phyloP scores from a whole-genome alignment of 202 grass and related monocot species.

The Cymbopogon flexuosus region DNA sequence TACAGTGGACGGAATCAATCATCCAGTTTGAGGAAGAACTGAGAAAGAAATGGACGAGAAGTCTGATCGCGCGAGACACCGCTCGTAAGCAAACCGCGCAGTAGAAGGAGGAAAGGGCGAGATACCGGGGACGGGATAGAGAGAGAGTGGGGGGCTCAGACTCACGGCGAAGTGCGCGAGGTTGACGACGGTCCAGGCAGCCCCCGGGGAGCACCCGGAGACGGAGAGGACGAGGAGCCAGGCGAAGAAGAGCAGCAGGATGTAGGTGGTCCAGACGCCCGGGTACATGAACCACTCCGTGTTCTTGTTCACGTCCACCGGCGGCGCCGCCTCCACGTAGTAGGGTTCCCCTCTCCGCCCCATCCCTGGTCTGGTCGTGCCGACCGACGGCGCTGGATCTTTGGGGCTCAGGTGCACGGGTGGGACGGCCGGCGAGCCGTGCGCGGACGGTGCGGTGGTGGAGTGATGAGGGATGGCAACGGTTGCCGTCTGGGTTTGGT shows the following conservation, averaged over 20 bases:
- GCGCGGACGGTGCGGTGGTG: not conserved
- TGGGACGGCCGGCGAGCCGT: not conserved
- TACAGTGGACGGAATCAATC: not conserved
- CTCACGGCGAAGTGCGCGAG: conserved; percentile 71
- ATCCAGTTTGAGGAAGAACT: not conserved
- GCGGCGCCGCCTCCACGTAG: conserved; percentile 63
- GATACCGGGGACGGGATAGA: not conserved
- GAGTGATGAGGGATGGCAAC: not conserved
- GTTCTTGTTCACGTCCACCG: conserved; percentile 87
- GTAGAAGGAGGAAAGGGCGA: not conserved
- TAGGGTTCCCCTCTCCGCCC: conserved; percentile 24
- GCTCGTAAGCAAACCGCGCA: not conserved
- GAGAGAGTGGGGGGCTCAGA: not conserved
- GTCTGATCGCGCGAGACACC: not conserved
- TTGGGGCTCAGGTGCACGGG: not conserved
- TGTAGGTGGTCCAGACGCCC: conserved; percentile 79
- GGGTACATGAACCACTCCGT: conserved; percentile 87
- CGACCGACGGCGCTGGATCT: not conserved
- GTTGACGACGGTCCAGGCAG: conserved; percentile 77
- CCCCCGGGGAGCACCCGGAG: conserved; percentile 65
- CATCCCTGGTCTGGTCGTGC: not conserved
- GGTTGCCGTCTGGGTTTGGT: not conserved
- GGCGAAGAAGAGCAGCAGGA: conserved; percentile 84
- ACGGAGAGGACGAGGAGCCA: conserved; percentile 91
- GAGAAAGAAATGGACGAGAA: no score